Conservation (phyloP, 768 basidiomycete species). For the Trametes cubensis region DNA sequence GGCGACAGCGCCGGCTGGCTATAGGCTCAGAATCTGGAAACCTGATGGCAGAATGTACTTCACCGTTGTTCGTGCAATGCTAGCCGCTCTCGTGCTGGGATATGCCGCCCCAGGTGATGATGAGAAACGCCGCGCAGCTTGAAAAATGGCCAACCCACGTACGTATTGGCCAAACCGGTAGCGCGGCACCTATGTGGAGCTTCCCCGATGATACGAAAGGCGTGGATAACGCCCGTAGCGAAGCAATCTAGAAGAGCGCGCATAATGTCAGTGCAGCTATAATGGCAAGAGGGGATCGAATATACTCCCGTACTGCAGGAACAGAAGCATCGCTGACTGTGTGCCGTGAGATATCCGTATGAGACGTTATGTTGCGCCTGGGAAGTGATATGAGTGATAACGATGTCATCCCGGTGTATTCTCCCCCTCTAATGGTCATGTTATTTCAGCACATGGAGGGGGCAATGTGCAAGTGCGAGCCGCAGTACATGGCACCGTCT, state of each 20-base stretch:
- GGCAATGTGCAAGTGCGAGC: too few species aligned
- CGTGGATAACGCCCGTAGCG: neutral
- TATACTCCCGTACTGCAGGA: neutral
- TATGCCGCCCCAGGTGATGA: neutral
- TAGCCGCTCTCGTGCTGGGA: neutral
- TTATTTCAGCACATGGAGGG: too few species aligned
- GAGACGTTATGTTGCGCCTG: neutral
- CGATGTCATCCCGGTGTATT: neutral
- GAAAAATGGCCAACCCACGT: neutral
- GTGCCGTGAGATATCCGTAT: neutral
- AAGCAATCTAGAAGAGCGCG: neutral
- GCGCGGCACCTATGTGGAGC: neutral
- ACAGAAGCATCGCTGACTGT: neutral
- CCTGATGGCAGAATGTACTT: neutral
- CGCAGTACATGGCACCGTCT: too few species aligned
- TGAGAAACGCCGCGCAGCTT: too few species aligned
- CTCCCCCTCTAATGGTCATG: too few species aligned
- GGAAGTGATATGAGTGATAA: slow-evolving; percentile 4
- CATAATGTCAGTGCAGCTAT: neutral
- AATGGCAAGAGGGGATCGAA: neutral
- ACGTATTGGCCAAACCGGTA: neutral
- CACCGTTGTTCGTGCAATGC: neutral
- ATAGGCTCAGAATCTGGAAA: neutral
- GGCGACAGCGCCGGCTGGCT: neutral
- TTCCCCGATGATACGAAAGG: neutral